Conservation (phyloP, 2,329 filamentous ascomycete genomes). For the Phaeosphaeriaceae sp. region DNA sequence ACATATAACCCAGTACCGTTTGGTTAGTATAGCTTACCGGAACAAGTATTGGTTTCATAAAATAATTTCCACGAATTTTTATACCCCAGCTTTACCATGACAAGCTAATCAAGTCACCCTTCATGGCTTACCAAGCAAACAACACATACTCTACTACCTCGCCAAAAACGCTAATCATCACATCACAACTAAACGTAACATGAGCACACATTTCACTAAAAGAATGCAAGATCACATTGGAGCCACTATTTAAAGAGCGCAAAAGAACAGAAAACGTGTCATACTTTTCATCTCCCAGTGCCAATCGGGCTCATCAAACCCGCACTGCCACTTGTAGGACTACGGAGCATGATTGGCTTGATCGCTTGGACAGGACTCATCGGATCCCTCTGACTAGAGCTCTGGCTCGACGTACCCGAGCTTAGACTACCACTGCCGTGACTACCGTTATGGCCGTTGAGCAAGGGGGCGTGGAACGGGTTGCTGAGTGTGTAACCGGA, state of each 20-base stretch:
- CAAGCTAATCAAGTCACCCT: no score
- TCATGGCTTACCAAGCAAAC: no score
- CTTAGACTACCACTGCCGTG: conserved; percentile 57
- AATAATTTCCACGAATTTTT: no score
- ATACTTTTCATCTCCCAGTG: conserved; percentile 27
- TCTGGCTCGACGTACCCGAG: conserved; percentile 51
- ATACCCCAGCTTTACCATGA: no score
- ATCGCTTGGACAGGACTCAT: conserved; percentile 44
- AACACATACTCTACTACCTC: no score
- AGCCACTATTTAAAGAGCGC: conserved; percentile 4
- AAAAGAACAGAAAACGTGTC: conserved; percentile 33
- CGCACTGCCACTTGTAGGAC: conserved; percentile 37
- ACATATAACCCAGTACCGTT: no score
- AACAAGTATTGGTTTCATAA: no score
- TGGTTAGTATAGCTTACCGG: no score
- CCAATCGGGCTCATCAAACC: conserved; percentile 41
- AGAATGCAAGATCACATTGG: conserved; percentile 2
- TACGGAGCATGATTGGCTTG: conserved; percentile 44
- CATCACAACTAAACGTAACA: background rate
- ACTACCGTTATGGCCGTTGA: conserved; percentile 51
- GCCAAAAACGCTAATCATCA: no score
- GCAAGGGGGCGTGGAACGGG: conserved; percentile 47
- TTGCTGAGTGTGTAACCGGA: conserved; percentile 39
- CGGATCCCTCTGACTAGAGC: conserved; percentile 48
- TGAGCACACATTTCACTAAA: background rate